Percentiles rank a stretch among this genome's conserved stretches.
Evolutionary conservation across 2,329 filamentous ascomycete genomes (phyloP).

Genomic region (Aureobasidium sp.): DNA sequence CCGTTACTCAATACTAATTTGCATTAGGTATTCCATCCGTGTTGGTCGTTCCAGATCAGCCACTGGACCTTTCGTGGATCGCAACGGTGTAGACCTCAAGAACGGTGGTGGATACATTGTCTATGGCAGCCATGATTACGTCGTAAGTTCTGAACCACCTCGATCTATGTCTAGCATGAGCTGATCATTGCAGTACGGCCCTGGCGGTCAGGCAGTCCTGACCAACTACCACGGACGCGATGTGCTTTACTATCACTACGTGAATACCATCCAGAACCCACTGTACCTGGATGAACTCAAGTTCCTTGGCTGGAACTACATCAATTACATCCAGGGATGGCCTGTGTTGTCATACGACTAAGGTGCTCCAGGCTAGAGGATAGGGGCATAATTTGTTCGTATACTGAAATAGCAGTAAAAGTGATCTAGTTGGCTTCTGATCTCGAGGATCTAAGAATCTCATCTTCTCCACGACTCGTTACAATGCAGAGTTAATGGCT

Average conservation of each 20-base stretch:
- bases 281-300: slow-evolving; percentile 11
- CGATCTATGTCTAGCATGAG: neutral
- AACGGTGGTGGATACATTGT: slow-evolving; percentile 53
- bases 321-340: slow-evolving; percentile 10
- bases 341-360: neutral
- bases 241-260: slow-evolving; percentile 32
- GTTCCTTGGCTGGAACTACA: slow-evolving; percentile 10
- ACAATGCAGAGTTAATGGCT: too few relatives aligned
- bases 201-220: slow-evolving; percentile 56
- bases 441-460: too few relatives aligned
- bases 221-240: slow-evolving; percentile 41
- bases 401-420: too few relatives aligned
- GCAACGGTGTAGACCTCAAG: slow-evolving; percentile 44
- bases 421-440: too few relatives aligned
- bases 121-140: slow-evolving; percentile 48
- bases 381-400: too few relatives aligned
- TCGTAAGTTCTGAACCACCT: slow-evolving; percentile 21
- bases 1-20: neutral
- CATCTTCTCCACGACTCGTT: too few relatives aligned
- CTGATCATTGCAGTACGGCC: slow-evolving; percentile 40
- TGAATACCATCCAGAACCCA: slow-evolving; percentile 4
- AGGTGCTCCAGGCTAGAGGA: too few relatives aligned
- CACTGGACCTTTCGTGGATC: slow-evolving; percentile 50
- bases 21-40: slow-evolving; percentile 48
- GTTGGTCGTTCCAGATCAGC: slow-evolving; percentile 49